Base-by-base conservation (phyloP, 495 filamentous ascomycete genomes). In the Hypomontagnella submonticulosa region DNA sequence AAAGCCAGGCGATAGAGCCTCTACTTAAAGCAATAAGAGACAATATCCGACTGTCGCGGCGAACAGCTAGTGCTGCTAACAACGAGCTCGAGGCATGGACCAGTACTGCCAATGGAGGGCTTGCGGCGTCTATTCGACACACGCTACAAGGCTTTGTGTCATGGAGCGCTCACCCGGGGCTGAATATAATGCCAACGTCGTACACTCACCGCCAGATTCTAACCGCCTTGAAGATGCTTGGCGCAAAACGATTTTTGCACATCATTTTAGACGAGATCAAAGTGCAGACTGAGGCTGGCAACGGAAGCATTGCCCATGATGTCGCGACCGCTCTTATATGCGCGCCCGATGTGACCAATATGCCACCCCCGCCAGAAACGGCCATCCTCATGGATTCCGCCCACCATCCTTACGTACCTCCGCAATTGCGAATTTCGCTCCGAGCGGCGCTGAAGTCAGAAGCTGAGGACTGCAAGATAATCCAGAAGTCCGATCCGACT, bases 141-240 rank as follows among this genome's bases (percentile, higher is more conserved):
- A 87, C 88, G 1, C 78, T 96, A 6, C 87, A 90, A 47, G 80
- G 80, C 4, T 84, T 97, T 0, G 79, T 90, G 1, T 77, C 87
- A 13, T 97, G 94, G 95, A 87, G 83, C 40, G 76, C 88, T 3
- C 83, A 86, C 52, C 83, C 85, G 0, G 84, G 84, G 6, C 79
- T 89, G 16, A 88, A 82, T 59, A 84, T 85, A 57, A 85, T 88
- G 36, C 90, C 92, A 6, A 85, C 89, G 1, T 82, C 83, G 11
- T 97, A 96, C 75, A 92, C 90, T 0, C 91, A 94, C 71, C 87
- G 90, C 11, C 90, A 92, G 56, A 75, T 95, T 5, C 77, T 90
- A 11, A 78, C 83, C 0, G 87, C 85, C 0, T 75, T 89, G 53
- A 84, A 85, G n/a, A 83, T 95, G 30, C 83, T 92, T 1, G 92